These are phyloP conservation scores for sweet orange (Citrus sinensis) DNA, from an alignment of 345 rosid genomes.

Conservation along the genomic window DNA sequence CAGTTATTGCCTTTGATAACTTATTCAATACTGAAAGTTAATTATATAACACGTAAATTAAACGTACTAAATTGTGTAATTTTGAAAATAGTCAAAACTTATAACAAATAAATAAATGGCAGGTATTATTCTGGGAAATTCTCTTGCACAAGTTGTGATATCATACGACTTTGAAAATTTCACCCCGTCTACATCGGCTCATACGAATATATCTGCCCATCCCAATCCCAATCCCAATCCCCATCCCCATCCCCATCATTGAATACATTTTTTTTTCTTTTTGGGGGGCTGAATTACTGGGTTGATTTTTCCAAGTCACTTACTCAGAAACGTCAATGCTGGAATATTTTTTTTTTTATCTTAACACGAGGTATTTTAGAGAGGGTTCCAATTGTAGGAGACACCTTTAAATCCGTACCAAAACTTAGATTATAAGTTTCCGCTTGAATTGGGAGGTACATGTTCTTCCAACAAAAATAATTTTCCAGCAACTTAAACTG, in stretches of 20 bases:
- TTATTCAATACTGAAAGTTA: not conserved
- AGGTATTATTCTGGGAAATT: not conserved
- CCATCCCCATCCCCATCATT: too few relatives aligned
- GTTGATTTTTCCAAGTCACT: not conserved
- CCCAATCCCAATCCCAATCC: not conserved
- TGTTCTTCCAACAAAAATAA: fast-evolving
- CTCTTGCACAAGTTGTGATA: not conserved
- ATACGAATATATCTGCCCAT: too few relatives aligned
- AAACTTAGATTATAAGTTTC: fast-evolving
- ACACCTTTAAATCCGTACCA: fast-evolving
- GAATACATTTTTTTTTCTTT: not conserved
- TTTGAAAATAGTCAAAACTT: too few relatives aligned
- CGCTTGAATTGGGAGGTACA: fast-evolving
- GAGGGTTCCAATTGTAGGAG: fast-evolving
- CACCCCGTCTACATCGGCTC: not conserved
- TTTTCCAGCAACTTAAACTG: fast-evolving
- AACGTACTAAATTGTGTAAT: not conserved
- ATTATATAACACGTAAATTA: not conserved
- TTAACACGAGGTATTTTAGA: fast-evolving
- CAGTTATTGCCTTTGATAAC: not conserved
- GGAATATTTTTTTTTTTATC: not conserved
- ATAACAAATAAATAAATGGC: not conserved
- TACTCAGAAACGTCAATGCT: not conserved
- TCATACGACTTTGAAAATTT: not conserved
- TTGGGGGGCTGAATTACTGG: not conserved